These are phyloP conservation scores for Rhexocercosporidium sp. DNA, from an alignment of 2,329 filamentous ascomycete genomes.

Conservation along the genomic window DNA sequence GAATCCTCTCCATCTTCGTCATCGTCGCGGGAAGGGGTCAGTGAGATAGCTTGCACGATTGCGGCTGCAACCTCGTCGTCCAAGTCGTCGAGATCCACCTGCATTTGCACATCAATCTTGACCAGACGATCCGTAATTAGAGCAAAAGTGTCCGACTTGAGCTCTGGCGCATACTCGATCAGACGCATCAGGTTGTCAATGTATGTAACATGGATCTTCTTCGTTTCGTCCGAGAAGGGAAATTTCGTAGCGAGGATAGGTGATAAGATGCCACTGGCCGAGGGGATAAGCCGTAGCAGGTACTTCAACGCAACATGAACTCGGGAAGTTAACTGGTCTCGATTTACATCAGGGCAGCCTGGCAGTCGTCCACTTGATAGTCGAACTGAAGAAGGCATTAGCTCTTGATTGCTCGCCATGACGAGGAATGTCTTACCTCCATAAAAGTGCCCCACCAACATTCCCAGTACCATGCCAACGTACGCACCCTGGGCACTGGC, in stretches of 20 bases:
- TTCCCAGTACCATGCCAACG: slow-evolving; percentile 74
- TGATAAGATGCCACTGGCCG: slow-evolving; percentile 73
- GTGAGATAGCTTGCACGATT: slow-evolving; percentile 61
- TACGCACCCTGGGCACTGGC: slow-evolving; percentile 84
- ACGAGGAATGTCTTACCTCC: slow-evolving; percentile 47
- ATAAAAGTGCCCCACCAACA: slow-evolving; percentile 80
- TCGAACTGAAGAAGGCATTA: slow-evolving; percentile 45
- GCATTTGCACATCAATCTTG: slow-evolving; percentile 94
- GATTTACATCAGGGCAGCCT: slow-evolving; percentile 63
- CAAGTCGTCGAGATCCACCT: slow-evolving; percentile 88
- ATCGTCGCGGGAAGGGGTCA: slow-evolving; percentile 53
- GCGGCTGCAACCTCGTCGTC: slow-evolving; percentile 86
- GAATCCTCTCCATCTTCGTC: slow-evolving; percentile 52
- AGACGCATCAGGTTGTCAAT: slow-evolving; percentile 83
- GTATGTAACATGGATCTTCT: slow-evolving; percentile 83
- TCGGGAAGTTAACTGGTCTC: slow-evolving; percentile 69
- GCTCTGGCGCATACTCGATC: slow-evolving; percentile 75
- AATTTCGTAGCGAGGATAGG: slow-evolving; percentile 72
- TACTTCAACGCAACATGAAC: slow-evolving; percentile 79
- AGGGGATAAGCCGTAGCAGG: slow-evolving; percentile 80
- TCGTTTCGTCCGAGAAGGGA: slow-evolving; percentile 77
- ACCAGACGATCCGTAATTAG: slow-evolving; percentile 86
- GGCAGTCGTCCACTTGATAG: slow-evolving; percentile 41
- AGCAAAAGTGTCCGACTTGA: slow-evolving; percentile 81
- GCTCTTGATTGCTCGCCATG: slow-evolving; percentile 43